These are phyloP conservation scores for Colletotrichum sidae DNA, from an alignment of 2,329 filamentous ascomycete genomes.

Conservation along the genomic window DNA sequence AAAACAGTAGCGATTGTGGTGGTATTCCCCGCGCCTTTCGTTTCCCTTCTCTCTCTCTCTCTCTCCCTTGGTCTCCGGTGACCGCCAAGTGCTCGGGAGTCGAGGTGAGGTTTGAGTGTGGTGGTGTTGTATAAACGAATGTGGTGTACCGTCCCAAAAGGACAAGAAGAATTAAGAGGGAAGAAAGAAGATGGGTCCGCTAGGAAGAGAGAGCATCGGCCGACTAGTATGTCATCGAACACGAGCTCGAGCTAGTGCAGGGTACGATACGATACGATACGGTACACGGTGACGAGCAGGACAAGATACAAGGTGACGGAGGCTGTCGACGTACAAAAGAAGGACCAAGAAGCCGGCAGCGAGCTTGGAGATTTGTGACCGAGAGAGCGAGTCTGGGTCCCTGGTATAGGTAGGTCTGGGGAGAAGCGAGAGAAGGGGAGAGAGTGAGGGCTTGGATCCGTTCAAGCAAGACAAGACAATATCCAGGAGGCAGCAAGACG, in stretches of 20 bases:
- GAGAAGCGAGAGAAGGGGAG: too few relatives aligned
- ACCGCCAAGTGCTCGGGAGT: conserved; percentile 8
- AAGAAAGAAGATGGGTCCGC: conserved; percentile 26
- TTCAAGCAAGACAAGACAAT: conserved; percentile 20
- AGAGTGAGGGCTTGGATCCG: background rate
- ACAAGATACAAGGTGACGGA: too few relatives aligned
- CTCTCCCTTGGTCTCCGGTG: conserved; percentile 23
- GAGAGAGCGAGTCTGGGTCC: conserved; percentile 3
- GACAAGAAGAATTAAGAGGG: conserved; percentile 15
- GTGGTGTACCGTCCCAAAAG: conserved; percentile 21
- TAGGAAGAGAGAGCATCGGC: conserved; percentile 22
- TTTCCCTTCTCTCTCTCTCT: conserved; percentile 8
- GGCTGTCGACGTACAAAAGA: conserved; percentile 12
- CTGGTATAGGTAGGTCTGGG: too few relatives aligned
- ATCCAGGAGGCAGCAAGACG: too few relatives aligned
- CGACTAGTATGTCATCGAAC: conserved; percentile 32
- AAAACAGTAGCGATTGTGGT: conserved; percentile 28
- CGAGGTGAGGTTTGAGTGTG: conserved; percentile 3
- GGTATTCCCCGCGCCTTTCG: conserved; percentile 11
- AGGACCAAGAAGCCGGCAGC: conserved; percentile 9
- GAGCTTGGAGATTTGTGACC: conserved; percentile 12
- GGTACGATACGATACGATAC: background rate
- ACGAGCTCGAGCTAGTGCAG: conserved; percentile 26
- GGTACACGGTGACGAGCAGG: too few relatives aligned
- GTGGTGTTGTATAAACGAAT: conserved; percentile 28